A percentile compares a stretch with the other conserved stretches of the same genome.
phyloP scores from a whole-genome alignment of 2,329 filamentous ascomycete species.

The Penicillium sp. region DNA sequence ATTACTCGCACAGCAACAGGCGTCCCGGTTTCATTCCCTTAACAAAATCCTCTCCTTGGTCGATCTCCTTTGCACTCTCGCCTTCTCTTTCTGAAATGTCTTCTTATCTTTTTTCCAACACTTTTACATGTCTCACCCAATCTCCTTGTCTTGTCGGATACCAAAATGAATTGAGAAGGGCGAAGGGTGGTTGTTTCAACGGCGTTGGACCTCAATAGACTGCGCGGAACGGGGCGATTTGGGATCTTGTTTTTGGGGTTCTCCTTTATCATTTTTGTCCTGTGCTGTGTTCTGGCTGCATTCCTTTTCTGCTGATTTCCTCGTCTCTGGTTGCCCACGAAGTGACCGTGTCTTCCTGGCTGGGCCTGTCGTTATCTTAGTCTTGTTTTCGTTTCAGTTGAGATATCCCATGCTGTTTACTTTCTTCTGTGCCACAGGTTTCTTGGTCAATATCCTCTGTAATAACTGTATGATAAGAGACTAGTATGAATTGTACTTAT shows the following conservation, averaged over 20 bases:
- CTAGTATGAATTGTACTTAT: too few relatives aligned
- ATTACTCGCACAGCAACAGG: conserved; percentile 14
- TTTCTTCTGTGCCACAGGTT: background rate
- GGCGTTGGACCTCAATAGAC: conserved; percentile 9
- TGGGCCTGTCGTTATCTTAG: background rate
- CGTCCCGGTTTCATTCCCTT: conserved; percentile 11
- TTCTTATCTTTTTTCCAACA: conserved; percentile 12
- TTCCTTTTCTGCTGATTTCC: conserved; percentile 8
- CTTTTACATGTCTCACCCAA: background rate
- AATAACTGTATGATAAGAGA: too few relatives aligned
- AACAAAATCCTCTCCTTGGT: background rate
- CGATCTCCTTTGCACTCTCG: background rate
- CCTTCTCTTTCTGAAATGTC: conserved; percentile 19
- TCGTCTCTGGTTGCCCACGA: conserved; percentile 3
- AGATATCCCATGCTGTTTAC: conserved; percentile 24
- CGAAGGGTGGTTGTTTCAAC: conserved; percentile 4
- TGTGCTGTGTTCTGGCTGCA: background rate
- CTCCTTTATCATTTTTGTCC: background rate
- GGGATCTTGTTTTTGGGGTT: background rate
- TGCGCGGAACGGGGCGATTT: background rate
- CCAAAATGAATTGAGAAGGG: conserved; percentile 1
- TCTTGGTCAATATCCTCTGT: too few relatives aligned
- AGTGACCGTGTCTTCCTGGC: conserved; percentile 6
- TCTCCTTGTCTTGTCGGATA: conserved; percentile 2
- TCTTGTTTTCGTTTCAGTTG: conserved; percentile 13